Base-by-base conservation (phyloP, 2,329 filamentous ascomycete species). In the Lecanicillium sp. region DNA sequence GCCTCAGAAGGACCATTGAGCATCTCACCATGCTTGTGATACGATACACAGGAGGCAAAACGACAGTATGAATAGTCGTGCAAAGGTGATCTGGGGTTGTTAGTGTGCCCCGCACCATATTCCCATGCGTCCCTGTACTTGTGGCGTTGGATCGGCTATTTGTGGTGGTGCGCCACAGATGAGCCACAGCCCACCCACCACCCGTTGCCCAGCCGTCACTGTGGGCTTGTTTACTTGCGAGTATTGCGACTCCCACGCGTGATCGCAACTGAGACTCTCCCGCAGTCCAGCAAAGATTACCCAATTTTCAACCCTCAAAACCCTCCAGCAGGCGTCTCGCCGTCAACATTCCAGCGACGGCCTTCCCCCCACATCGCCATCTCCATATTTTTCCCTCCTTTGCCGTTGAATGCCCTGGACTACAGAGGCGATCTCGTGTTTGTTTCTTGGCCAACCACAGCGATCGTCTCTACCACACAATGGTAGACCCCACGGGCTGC, bases 401-500 rank as follows among this genome's bases (percentile, higher is more conserved):
- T 9, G 27, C 29, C 20, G 17, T 12, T 15, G 32, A 8, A 11
- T 25, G 20, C 14, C 33, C 7, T 28, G 25, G 17, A 33, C 11
- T 17, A 22, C 12, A 33, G 36, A 34, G n/a, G 29, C 34, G 31
- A 17, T 9, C 19, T 17, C 20, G 22, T 17, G 33, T 18, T 27
- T 43, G 41, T 43, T 40, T 33, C 33, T 37, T 36, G 33, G 41
- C 37, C 41, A 43, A 43, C 41, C 37, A 33, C 19, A 13, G 20
- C n/a, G 19, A 31, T 41, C 34, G 11, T 20, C 36, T 39, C 32
- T 33, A 18, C 25, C 20, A 31, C 29, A 43, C 37, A 39, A 43
- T 43, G 41, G 41, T 43, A 43, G 32, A 34, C n/a, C 31, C 22
- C 9, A 3, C 22, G 18, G 28, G 27, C 18, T 15, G 6, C 2